Conservation (phyloP, 1,139 yeast genomes). For the Scheffersomyces titani region DNA sequence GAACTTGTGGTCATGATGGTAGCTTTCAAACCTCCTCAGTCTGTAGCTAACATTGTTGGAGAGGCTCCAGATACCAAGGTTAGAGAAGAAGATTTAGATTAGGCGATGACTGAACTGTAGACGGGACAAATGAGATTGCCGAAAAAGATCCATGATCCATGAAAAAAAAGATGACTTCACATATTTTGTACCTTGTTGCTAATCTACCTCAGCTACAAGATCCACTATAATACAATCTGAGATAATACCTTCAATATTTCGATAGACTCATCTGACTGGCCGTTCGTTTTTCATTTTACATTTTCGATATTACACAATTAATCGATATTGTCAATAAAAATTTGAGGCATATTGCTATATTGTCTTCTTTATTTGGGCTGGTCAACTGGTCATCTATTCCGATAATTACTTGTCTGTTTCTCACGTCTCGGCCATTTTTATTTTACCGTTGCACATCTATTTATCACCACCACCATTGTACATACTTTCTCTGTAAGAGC, state of each 20-base stretch:
- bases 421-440: background rate
- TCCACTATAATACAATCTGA: background rate
- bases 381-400: background rate
- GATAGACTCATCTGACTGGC: background rate
- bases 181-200: background rate
- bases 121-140: background rate
- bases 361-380: background rate
- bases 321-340: background rate
- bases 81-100: slow-evolving; percentile 43
- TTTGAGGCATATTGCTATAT: background rate
- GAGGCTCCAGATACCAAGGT: slow-evolving; percentile 22
- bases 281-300: background rate
- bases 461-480: background rate
- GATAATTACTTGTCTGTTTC: background rate
- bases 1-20: slow-evolving; percentile 86
- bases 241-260: background rate
- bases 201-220: background rate
- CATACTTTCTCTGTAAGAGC: background rate
- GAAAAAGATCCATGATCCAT: background rate
- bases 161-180: background rate
- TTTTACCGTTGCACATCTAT: background rate
- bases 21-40: slow-evolving; percentile 84
- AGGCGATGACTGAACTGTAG: slow-evolving; percentile 7
- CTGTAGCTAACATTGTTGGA: slow-evolving; percentile 69
- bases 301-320: background rate